Conservation (phyloP, 164 flowering plant genomes). For the Annona squamosa region DNA sequence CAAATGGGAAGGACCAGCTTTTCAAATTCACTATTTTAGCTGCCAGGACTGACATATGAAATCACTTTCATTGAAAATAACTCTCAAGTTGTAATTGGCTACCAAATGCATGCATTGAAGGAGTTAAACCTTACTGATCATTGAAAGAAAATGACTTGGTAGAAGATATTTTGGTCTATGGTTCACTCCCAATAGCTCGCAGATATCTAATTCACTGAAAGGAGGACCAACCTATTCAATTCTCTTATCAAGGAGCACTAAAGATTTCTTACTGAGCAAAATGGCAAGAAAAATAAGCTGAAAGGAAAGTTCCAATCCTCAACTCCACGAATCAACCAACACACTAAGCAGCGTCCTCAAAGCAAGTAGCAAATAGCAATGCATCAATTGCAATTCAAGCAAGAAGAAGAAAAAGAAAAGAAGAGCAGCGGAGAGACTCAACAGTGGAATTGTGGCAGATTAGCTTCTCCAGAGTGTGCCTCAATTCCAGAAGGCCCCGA, state of each 20-base stretch:
- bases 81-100: background rate
- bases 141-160: background rate
- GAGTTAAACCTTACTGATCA: background rate
- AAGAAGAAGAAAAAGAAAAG: background rate
- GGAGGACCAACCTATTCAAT: background rate
- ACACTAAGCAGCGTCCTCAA: background rate
- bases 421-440: conserved; percentile 10
- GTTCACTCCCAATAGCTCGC: background rate
- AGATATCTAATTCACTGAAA: background rate
- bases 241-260: background rate
- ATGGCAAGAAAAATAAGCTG: background rate
- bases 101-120: background rate
- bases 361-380: background rate
- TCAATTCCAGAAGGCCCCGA: conserved; percentile 65
- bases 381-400: background rate
- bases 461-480: conserved; percentile 84
- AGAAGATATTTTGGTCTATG: background rate
- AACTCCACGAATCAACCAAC: background rate
- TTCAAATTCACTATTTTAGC: too few relatives aligned
- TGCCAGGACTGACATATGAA: too few relatives aligned
- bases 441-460: conserved; percentile 91
- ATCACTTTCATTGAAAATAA: background rate
- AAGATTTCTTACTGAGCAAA: background rate
- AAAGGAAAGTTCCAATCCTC: background rate
- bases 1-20: too few relatives aligned